Percentiles rank a stretch among this genome's conserved stretches.
Evolutionary conservation across 2,329 filamentous ascomycete species (phyloP).

Genomic region (Colletotrichum cereale): DNA sequence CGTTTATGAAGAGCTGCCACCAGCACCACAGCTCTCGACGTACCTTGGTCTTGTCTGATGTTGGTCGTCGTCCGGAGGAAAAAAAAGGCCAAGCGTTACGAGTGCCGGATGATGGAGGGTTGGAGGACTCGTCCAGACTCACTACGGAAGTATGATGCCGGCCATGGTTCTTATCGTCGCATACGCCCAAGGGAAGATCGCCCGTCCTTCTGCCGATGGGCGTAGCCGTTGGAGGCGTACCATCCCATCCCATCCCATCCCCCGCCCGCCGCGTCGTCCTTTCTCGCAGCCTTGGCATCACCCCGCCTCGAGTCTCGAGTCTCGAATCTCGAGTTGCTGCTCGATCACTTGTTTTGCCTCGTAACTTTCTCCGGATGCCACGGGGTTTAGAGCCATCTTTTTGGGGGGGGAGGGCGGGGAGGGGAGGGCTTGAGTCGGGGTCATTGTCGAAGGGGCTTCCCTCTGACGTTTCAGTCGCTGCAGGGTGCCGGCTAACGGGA

Average conservation of each 20-base stretch:
- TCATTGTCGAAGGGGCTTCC: constrained; percentile 6
- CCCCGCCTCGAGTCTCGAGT: not conserved
- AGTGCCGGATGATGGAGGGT: constrained; percentile 18
- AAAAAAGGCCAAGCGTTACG: constrained; percentile 21
- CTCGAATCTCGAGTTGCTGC: not conserved
- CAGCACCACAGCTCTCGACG: constrained; percentile 8
- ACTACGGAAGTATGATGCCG: constrained; percentile 21
- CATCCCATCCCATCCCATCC: not conserved
- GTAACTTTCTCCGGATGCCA: constrained; percentile 5
- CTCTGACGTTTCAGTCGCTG: constrained; percentile 35
- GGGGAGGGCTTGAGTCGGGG: constrained; percentile 10
- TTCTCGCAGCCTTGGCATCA: not conserved
- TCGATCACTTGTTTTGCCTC: constrained; percentile 1
- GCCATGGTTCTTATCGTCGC: constrained; percentile 14
- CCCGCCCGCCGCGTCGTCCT: constrained; percentile 15
- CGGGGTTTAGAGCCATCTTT: constrained; percentile 10
- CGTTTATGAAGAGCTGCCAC: constrained; percentile 11
- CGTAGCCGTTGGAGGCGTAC: constrained; percentile 14
- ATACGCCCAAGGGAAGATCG: constrained; percentile 23
- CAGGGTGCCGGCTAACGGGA: constrained; percentile 29
- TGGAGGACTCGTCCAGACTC: constrained; percentile 10
- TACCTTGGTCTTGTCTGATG: constrained; percentile 7
- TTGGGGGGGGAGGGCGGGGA: not conserved
- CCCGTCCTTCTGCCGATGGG: constrained; percentile 6
- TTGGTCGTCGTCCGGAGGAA: not conserved